These are phyloP conservation scores for Hansenula sp. DNA, from an alignment of 1,139 yeast species.

Conservation along the genomic window DNA sequence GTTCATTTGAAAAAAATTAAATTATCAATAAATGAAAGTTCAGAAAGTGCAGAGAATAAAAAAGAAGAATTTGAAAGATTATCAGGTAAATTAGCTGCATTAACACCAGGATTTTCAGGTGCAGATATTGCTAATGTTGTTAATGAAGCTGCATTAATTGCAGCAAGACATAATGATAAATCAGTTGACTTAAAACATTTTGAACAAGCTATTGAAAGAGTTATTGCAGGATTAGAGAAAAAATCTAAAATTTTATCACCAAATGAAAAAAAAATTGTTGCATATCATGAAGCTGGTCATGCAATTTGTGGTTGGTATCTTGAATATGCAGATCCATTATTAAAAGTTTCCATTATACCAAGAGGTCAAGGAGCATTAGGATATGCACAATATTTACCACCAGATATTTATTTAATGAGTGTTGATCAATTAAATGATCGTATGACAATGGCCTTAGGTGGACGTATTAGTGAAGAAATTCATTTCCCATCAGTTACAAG, in stretches of 20 bases:
- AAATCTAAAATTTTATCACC: conserved; percentile 78
- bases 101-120: conserved; percentile 97
- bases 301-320: conserved; percentile 97
- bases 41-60: conserved; percentile 25
- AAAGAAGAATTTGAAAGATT: conserved; percentile 40
- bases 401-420: conserved; percentile 81
- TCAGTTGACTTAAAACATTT: conserved; percentile 72
- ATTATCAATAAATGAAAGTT: conserved; percentile 38
- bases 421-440: conserved; percentile 78
- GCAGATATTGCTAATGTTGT: conserved; percentile 97
- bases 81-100: conserved; percentile 85
- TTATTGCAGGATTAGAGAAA: conserved; percentile 93
- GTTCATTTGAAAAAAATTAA: conserved; percentile 76
- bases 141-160: conserved; percentile 95
- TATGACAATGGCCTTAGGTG: conserved; percentile 97
- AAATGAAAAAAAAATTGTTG: conserved; percentile 85
- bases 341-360: conserved; percentile 94
- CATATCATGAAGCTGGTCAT: conserved; percentile 98
- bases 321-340: conserved; percentile 83
- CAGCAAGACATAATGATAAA: conserved; percentile 78
- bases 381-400: conserved; percentile 96
- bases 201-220: conserved; percentile 95
- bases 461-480: conserved; percentile 91
- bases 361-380: conserved; percentile 96
- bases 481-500: conserved; percentile 88